phyloP scores from a whole-genome alignment of 768 basidiomycete species.

The Erythrobasidium yunnanense region DNA sequence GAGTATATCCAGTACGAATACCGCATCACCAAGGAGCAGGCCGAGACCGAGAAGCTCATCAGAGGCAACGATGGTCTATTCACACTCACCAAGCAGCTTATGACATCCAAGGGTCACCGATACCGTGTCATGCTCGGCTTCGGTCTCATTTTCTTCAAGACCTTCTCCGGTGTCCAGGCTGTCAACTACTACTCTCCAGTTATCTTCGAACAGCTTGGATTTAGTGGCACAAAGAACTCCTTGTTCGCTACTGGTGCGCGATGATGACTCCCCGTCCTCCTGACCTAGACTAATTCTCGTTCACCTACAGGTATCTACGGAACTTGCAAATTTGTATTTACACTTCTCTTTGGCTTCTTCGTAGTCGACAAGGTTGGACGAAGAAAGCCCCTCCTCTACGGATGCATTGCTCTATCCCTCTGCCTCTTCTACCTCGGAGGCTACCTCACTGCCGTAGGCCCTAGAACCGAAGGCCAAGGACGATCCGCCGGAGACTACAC shows the following conservation, averaged over 20 bases:
- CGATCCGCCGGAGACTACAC: conserved; percentile 26
- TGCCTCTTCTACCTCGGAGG: conserved; percentile 18
- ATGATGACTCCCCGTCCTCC: neutral
- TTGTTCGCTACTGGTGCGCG: conserved; percentile 35
- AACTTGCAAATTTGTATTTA: conserved; percentile 34
- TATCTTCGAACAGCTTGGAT: conserved; percentile 36
- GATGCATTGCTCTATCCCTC: neutral
- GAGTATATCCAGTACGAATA: conserved; percentile 6
- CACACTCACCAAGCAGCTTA: conserved; percentile 28
- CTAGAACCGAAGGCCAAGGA: neutral
- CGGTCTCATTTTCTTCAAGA: conserved; percentile 28
- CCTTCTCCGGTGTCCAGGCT: conserved; percentile 30
- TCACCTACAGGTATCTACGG: conserved; percentile 39
- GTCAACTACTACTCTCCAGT: conserved; percentile 37
- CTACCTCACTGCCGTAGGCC: conserved; percentile 21
- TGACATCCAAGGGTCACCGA: conserved; percentile 35
- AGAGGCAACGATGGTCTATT: conserved; percentile 10
- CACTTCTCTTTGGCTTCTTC: conserved; percentile 31
- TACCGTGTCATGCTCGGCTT: conserved; percentile 32
- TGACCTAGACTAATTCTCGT: too few relatives aligned
- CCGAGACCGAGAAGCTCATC: neutral
- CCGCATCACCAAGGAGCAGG: conserved; percentile 8
- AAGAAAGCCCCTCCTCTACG: neutral
- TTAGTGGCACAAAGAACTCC: conserved; percentile 36
- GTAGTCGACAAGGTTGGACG: conserved; percentile 38